phyloP scores from a whole-genome alignment of 352 stramenopile species.

The Phytopythium vexans region DNA sequence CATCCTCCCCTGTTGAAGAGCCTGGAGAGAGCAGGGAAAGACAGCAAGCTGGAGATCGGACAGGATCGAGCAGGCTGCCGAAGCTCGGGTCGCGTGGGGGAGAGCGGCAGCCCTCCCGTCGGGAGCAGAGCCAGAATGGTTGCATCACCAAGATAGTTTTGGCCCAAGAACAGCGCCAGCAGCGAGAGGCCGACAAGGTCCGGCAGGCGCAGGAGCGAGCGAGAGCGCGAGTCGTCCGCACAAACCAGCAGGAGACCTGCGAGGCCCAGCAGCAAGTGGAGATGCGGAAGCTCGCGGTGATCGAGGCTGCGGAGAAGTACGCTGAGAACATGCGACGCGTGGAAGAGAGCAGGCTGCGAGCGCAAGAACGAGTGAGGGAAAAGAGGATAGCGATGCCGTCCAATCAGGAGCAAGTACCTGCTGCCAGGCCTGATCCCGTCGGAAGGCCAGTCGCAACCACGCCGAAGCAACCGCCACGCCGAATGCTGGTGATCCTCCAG shows the following conservation, averaged over 20 bases:
- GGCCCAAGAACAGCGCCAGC: slow-evolving; percentile 19
- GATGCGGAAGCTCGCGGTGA: slow-evolving; percentile 9
- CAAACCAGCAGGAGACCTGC: slow-evolving; percentile 38
- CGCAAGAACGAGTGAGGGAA: slow-evolving; percentile 40
- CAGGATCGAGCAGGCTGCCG: too few relatives aligned
- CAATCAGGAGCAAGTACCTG: background rate
- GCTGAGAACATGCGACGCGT: slow-evolving; percentile 24
- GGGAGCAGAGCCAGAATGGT: too few relatives aligned
- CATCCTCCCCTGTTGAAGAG: too few relatives aligned
- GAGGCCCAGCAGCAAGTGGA: slow-evolving; percentile 17
- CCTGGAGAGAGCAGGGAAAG: too few relatives aligned
- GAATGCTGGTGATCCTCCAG: too few relatives aligned
- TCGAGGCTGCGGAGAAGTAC: slow-evolving; percentile 17
- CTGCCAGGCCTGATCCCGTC: background rate
- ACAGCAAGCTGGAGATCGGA: too few relatives aligned
- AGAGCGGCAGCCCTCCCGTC: too few relatives aligned
- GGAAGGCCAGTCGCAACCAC: background rate
- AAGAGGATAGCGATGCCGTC: slow-evolving; percentile 17
- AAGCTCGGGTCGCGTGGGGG: too few relatives aligned
- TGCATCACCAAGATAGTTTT: too few relatives aligned
- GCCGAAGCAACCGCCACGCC: background rate
- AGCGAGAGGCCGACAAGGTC: slow-evolving; percentile 35
- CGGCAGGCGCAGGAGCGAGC: slow-evolving; percentile 61
- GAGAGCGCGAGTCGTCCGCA: slow-evolving; percentile 35
- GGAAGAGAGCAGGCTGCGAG: slow-evolving; percentile 38